Percentiles rank a stretch among this genome's conserved stretches.
Conservation (phyloP, 345 rosid species). For the Ceriops decandra region DNA sequence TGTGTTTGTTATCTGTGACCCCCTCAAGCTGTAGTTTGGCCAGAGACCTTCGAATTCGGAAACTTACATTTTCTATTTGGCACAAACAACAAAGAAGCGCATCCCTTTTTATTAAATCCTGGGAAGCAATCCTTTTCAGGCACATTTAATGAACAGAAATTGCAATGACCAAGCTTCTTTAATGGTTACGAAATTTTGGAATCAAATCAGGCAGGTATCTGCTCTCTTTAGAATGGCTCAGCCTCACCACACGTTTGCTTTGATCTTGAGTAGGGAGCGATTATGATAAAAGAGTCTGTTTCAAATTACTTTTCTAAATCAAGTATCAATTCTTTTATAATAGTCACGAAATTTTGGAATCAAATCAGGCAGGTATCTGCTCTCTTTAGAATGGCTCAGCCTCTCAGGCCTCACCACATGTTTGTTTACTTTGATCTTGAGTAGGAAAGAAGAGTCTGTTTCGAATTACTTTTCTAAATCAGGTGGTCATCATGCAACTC, state of each 20-base stretch:
- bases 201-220: constrained; percentile 53
- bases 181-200: constrained; percentile 18
- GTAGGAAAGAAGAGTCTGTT: constrained; percentile 60
- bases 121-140: too few species aligned
- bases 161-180: constrained; percentile 11
- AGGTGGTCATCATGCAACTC: constrained; percentile 55
- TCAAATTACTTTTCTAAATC: constrained; percentile 49
- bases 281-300: constrained; percentile 39
- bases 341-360: constrained; percentile 23
- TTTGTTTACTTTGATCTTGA: constrained; percentile 71
- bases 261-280: constrained; percentile 61
- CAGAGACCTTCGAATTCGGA: constrained; percentile 20
- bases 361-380: constrained; percentile 55
- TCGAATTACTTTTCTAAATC: constrained; percentile 49
- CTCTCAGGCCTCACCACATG: constrained; percentile 67
- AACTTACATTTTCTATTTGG: constrained; percentile 8
- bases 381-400: constrained; percentile 54
- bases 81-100: background rate
- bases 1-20: background rate
- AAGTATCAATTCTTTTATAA: background rate
- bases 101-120: background rate
- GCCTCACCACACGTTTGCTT: constrained; percentile 69
- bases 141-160: too few species aligned
- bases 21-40: constrained; percentile 6
- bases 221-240: constrained; percentile 58